phyloP scores from a whole-genome alignment of 305 asterid species.

The Rubia occidens region DNA sequence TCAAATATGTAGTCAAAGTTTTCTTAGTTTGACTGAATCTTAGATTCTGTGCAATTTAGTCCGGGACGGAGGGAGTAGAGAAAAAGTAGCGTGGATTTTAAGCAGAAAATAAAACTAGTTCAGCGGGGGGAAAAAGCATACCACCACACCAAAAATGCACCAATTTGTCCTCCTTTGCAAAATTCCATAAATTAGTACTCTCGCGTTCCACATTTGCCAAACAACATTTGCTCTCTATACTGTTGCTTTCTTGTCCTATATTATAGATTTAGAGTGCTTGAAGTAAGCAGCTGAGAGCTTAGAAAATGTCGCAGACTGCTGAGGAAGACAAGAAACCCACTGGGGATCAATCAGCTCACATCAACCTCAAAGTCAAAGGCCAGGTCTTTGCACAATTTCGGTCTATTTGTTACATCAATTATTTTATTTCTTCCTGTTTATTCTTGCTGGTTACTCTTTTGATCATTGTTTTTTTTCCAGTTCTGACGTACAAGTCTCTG shows the following conservation, averaged over 20 bases:
- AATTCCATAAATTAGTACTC: not conserved
- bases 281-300: not conserved
- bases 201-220: not conserved
- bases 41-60: no score
- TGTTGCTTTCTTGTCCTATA: not conserved
- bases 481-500: not conserved
- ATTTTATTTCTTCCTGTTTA: not conserved
- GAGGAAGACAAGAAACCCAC: constrained; percentile 35
- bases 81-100: constrained; percentile 6
- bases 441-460: not conserved
- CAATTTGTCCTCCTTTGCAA: not conserved
- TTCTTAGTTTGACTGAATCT: no score
- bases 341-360: constrained; percentile 29
- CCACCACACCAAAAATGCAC: not conserved
- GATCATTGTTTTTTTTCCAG: not conserved
- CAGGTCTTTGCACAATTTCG: constrained; percentile 16
- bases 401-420: not conserved
- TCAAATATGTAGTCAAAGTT: no score
- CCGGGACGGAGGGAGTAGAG: no score
- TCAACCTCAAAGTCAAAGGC: constrained; percentile 36
- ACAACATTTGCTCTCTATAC: not conserved
- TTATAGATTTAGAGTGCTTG: not conserved
- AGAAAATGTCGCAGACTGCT: constrained; percentile 23
- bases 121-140: not conserved
- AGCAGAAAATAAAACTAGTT: not conserved